Conservation (phyloP, 2,329 filamentous ascomycete species). For the Fusarium dimerum region DNA sequence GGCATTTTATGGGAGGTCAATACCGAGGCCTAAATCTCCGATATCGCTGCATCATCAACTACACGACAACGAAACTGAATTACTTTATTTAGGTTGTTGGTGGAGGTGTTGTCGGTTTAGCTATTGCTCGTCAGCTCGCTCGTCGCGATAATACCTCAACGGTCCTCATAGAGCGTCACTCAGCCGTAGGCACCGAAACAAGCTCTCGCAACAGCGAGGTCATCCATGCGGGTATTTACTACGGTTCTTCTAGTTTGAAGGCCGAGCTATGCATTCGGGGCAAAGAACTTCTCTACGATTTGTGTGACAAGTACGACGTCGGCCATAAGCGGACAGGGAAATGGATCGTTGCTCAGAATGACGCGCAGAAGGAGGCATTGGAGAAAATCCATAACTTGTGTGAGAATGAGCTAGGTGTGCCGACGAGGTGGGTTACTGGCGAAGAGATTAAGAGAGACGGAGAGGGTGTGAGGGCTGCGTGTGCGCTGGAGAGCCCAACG, state of each 20-base stretch:
- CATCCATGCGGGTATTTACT: slow-evolving; percentile 94
- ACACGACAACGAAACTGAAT: not conserved
- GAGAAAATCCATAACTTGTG: slow-evolving; percentile 52
- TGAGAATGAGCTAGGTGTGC: slow-evolving; percentile 51
- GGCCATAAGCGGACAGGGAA: slow-evolving; percentile 78
- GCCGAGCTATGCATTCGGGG: slow-evolving; percentile 80
- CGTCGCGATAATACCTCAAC: slow-evolving; percentile 63
- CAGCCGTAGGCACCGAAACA: slow-evolving; percentile 77
- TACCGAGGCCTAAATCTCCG: slow-evolving; percentile 1
- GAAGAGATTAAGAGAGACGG: slow-evolving; percentile 67
- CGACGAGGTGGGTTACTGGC: slow-evolving; percentile 67
- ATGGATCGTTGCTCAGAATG: slow-evolving; percentile 91
- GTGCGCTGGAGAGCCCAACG: slow-evolving; percentile 70
- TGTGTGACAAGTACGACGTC: slow-evolving; percentile 69
- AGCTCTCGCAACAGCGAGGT: slow-evolving; percentile 93
- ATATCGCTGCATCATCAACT: not conserved
- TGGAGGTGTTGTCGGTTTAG: slow-evolving; percentile 73
- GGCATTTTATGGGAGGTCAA: slow-evolving; percentile 5
- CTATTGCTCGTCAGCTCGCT: slow-evolving; percentile 74
- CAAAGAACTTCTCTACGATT: slow-evolving; percentile 73
- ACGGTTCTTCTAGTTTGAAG: slow-evolving; percentile 75
- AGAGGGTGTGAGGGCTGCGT: slow-evolving; percentile 73
- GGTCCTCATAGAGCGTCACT: slow-evolving; percentile 79
- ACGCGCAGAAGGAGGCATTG: slow-evolving; percentile 65
- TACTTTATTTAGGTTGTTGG: slow-evolving; percentile 50